A percentile compares a stretch with the other conserved stretches of the same genome.
Evolutionary conservation across 345 rosid species (phyloP).

Genomic region (Laguncularia racemosa): DNA sequence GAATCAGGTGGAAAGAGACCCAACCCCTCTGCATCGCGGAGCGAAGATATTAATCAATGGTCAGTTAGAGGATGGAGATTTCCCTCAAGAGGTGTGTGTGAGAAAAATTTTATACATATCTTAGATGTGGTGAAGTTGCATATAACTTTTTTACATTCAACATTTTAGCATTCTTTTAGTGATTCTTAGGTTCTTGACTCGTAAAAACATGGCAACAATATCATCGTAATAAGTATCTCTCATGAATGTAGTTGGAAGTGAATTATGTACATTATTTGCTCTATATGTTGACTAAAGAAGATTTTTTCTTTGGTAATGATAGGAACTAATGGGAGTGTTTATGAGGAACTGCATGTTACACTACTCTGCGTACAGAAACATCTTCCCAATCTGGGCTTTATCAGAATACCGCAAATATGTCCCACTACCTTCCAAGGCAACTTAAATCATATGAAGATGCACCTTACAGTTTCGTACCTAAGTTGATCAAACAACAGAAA

Average conservation of each 20-base stretch:
- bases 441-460: background rate
- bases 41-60: constrained; percentile 31
- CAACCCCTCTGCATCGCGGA: constrained; percentile 29
- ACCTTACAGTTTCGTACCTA: too few relatives aligned
- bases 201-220: too few relatives aligned
- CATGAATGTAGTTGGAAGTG: too few relatives aligned
- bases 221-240: too few relatives aligned
- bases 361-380: constrained; percentile 64
- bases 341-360: constrained; percentile 78
- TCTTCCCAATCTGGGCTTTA: constrained; percentile 65
- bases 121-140: background rate
- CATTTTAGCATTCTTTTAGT: background rate
- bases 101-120: too few relatives aligned
- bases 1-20: constrained; percentile 24
- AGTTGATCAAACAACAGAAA: too few relatives aligned
- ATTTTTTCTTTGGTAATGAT: constrained; percentile 5
- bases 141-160: background rate
- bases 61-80: constrained; percentile 36
- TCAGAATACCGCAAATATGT: constrained; percentile 50
- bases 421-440: constrained; percentile 20
- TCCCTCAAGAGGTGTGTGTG: constrained; percentile 28
- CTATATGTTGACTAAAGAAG: too few relatives aligned
- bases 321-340: constrained; percentile 76
- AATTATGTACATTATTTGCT: too few relatives aligned
- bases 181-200: too few relatives aligned